Evolutionary conservation across 106 monocot genomes (phyloP), one percentile per base, ranked within the genome.

Genomic region (Amphibolis antarctica): DNA sequence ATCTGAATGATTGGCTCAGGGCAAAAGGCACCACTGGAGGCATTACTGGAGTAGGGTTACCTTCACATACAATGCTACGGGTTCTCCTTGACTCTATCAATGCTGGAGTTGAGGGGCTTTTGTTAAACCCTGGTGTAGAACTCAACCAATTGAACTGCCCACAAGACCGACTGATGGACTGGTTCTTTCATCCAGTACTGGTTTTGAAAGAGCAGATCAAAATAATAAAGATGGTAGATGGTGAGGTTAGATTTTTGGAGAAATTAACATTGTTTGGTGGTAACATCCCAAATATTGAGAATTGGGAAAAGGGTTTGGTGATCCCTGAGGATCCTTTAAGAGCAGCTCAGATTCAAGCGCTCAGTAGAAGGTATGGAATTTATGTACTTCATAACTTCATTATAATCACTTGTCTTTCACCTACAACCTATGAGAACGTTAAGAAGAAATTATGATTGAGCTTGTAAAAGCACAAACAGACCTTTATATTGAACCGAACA

Each of bases 101-200:
- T 43, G 69, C 75, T 18, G 93, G 93, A 36, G 71, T 73, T 26
- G 63, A 44, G n/a, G 88, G 93, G 1, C 10, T 94, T 27, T 0
- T 94, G 75, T 30, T 94, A 36, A 70, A 58, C 50, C 61, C 24
- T 28, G 88, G 85, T 31, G 63, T 71, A 14, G 93, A 86, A 62
- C 54, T 94, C 55, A 89, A 64, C 42, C 73, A 88, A 12, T 42
- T 55, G 31, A 94, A 94, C 64, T 74, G 81, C 9, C 93, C 93
- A 19, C 70, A 89, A 28, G 93, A 94, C 43, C 70, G 78, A 26
- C 52, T 94, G 4, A 30, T 94, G 43, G 86, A 89, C 64, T 94
- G 93, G 89, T 89, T 94, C 66, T 89, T 94, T 62, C 80, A 94
- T 18, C 93, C 93, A 63, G 55, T 94, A 27, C 75, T 83, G 81